Conservation (phyloP, 768 basidiomycete species). For the Lactifluus subvellereus region DNA sequence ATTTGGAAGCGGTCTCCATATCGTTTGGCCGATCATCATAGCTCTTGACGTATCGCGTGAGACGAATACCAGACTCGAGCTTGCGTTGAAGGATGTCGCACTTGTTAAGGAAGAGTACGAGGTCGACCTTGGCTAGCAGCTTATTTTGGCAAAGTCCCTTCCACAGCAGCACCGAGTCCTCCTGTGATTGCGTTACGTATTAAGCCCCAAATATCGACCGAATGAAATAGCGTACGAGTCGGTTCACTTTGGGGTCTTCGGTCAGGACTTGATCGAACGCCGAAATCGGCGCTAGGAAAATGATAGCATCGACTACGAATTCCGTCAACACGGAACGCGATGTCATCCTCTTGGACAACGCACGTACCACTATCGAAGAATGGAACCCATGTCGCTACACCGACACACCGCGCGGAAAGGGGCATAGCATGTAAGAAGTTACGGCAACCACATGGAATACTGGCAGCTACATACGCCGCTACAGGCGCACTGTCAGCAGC, state of each 20-base stretch:
- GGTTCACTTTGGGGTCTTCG: conserved; percentile 48
- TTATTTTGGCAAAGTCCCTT: conserved; percentile 65
- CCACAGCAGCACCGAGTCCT: conserved; percentile 76
- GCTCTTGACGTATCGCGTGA: conserved; percentile 65
- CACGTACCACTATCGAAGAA: conserved; percentile 50
- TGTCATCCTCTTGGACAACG: neutral
- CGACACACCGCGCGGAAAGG: neutral
- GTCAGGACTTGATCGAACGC: conserved; percentile 50
- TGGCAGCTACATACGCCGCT: conserved; percentile 25
- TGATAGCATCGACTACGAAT: conserved; percentile 39
- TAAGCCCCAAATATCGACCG: neutral
- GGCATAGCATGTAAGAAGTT: conserved; percentile 10
- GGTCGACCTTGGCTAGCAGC: conserved; percentile 62
- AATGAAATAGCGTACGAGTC: conserved; percentile 34
- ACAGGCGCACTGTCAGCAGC: conserved; percentile 17
- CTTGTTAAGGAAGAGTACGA: conserved; percentile 80
- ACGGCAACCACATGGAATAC: conserved; percentile 23
- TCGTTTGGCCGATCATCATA: conserved; percentile 67
- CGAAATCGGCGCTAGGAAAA: conserved; percentile 55
- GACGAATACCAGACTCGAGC: conserved; percentile 54
- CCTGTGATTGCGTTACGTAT: conserved; percentile 34
- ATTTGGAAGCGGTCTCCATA: conserved; percentile 58
- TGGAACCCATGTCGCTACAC: conserved; percentile 46
- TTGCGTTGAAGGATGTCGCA: conserved; percentile 68
- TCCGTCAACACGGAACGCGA: conserved; percentile 5